Evolutionary conservation across 1,284 basidiomycete genomes (phyloP).

Genomic region (Pyrrhoderma lamaoense): DNA sequence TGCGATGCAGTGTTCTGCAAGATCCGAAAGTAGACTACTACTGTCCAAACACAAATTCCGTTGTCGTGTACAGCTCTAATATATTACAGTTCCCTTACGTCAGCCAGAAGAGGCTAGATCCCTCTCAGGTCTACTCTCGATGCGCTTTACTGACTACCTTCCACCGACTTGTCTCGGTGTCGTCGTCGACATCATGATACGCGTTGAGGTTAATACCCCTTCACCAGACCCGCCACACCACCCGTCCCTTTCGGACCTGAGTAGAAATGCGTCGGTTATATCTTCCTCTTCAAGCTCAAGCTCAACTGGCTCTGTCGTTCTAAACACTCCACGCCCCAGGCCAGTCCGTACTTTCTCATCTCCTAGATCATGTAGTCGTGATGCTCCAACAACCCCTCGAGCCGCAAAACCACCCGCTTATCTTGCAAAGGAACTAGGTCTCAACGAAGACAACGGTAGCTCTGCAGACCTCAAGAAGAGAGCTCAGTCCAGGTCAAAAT

Average conservation of each 20-base stretch:
- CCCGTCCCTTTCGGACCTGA: constrained; percentile 53
- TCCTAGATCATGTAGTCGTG: constrained; percentile 50
- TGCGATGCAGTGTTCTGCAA: no score
- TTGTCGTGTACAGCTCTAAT: no score
- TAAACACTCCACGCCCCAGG: constrained; percentile 44
- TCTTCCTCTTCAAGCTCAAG: constrained; percentile 60
- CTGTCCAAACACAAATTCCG: no score
- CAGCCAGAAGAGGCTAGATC: no score
- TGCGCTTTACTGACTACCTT: no score
- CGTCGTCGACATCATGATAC: constrained; percentile 30
- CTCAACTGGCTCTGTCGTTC: constrained; percentile 36
- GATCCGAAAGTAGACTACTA: no score
- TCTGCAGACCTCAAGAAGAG: constrained; percentile 21
- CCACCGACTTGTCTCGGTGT: no score
- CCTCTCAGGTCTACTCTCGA: no score
- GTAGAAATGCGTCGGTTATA: constrained; percentile 70
- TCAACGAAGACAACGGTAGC: constrained; percentile 31
- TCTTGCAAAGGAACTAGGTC: constrained; percentile 50
- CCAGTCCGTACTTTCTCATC: constrained; percentile 61
- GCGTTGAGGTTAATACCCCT: constrained; percentile 32
- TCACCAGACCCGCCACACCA: constrained; percentile 28
- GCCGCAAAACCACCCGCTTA: constrained; percentile 47
- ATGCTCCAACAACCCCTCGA: constrained; percentile 39
- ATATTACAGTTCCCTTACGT: no score
- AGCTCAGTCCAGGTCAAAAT: constrained; percentile 31